A percentile compares a stretch with the other conserved stretches of the same genome.
phyloP scores from a whole-genome alignment of 1,284 basidiomycete species.

The Phellinidium pouzarii region DNA sequence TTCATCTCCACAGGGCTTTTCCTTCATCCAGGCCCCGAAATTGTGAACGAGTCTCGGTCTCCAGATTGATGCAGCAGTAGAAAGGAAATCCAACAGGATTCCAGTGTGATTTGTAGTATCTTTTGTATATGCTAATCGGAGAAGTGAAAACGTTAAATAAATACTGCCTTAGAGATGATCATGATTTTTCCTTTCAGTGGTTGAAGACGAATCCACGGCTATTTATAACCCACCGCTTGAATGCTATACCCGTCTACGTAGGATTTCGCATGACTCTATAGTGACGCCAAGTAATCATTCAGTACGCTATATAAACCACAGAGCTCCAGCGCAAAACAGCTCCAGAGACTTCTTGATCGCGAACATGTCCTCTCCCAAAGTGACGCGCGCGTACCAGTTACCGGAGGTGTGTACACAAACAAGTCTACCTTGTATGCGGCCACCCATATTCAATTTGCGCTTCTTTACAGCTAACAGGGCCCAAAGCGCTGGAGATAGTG shows the following conservation, averaged over 20 bases:
- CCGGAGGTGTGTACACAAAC: slow-evolving; percentile 21
- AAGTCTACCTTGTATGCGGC: background rate
- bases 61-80: background rate
- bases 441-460: background rate
- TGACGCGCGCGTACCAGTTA: slow-evolving; percentile 30
- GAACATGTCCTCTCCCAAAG: slow-evolving; percentile 19
- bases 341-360: too few species aligned
- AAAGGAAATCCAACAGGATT: background rate
- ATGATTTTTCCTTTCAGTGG: background rate
- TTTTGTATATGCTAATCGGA: background rate
- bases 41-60: slow-evolving; percentile 25
- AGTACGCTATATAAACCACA: too few species aligned
- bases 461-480: slow-evolving; percentile 17
- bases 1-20: slow-evolving; percentile 28
- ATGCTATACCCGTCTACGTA: too few species aligned
- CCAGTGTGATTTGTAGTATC: background rate
- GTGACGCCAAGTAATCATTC: too few species aligned
- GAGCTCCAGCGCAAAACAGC: too few species aligned
- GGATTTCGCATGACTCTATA: too few species aligned
- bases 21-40: slow-evolving; percentile 33
- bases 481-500: slow-evolving; percentile 26
- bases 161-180: background rate
- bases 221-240: too few species aligned
- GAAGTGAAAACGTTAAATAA: background rate
- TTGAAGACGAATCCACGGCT: too few species aligned